Evolutionary conservation across 306 rosid species (phyloP).

Genomic region (Trifolium pratense): DNA sequence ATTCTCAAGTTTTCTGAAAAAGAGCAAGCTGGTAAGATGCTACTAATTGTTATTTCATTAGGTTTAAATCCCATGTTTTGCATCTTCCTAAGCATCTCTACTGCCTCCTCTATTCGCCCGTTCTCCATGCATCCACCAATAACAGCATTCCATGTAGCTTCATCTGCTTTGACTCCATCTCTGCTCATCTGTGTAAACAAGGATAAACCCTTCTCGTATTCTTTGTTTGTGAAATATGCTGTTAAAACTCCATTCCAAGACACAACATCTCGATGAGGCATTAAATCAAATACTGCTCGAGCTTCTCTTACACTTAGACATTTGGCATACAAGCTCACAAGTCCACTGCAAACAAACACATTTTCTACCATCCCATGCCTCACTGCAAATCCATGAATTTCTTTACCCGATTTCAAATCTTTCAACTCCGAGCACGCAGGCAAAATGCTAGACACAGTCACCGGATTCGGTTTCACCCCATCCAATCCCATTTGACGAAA

Average conservation of each 20-base stretch:
- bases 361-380: conserved; percentile 49
- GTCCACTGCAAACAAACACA: conserved; percentile 51
- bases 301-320: conserved; percentile 53
- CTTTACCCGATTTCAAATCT: conserved; percentile 48
- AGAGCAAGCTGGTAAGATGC: conserved; percentile 62
- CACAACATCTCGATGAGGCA: conserved; percentile 55
- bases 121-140: conserved; percentile 62
- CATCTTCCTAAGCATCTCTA: conserved; percentile 60
- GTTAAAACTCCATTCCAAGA: conserved; percentile 64
- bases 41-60: conserved; percentile 53
- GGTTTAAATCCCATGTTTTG: conserved; percentile 59
- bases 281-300: conserved; percentile 49
- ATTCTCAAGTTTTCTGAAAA: conserved; percentile 55
- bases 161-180: conserved; percentile 47
- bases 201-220: conserved; percentile 51
- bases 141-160: conserved; percentile 63
- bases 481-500: conserved; percentile 48
- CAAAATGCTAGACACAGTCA: conserved; percentile 53
- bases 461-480: conserved; percentile 47
- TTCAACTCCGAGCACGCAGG: conserved; percentile 54
- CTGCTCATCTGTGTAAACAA: conserved; percentile 51
- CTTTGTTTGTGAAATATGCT: conserved; percentile 53
- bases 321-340: conserved; percentile 57
- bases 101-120: conserved; percentile 49
- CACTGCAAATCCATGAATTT: conserved; percentile 54